Percentiles rank a stretch among this genome's conserved stretches.
phyloP scores from a whole-genome alignment of 129 eudicot genomes.

The Flaveria ramosissima region DNA sequence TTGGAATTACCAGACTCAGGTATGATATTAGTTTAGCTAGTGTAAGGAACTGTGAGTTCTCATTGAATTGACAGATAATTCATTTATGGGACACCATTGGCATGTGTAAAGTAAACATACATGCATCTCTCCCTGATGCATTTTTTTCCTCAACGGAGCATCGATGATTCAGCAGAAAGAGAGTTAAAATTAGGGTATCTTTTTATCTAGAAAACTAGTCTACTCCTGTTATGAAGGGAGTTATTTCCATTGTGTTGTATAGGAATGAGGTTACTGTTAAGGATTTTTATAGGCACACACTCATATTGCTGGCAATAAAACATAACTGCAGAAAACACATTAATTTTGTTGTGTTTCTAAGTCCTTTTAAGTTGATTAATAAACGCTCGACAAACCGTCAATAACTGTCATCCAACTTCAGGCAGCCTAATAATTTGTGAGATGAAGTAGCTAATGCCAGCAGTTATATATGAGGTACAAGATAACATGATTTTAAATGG shows the following conservation, averaged over 20 bases:
- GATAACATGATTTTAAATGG: background rate
- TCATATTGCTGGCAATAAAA: conserved; percentile 3
- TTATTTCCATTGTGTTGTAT: background rate
- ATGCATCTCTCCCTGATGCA: background rate
- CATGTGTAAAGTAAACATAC: conserved; percentile 11
- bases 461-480: background rate
- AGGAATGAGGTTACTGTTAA: background rate
- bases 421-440: background rate
- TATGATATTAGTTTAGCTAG: too few species aligned
- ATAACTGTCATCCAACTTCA: background rate
- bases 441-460: background rate
- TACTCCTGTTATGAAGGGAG: background rate
- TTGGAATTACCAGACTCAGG: too few species aligned
- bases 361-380: conserved; percentile 4
- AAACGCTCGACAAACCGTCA: background rate
- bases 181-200: background rate
- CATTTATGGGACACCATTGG: background rate
- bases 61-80: background rate
- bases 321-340: background rate
- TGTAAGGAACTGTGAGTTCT: conserved; percentile 1
- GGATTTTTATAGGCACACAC: conserved; percentile 15
- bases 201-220: background rate
- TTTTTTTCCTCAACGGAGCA: background rate
- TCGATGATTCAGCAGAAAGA: conserved; percentile 5
- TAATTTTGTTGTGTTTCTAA: background rate